A percentile compares a stretch with the other conserved stretches of the same genome.
Evolutionary conservation across 768 basidiomycete species (phyloP).

Genomic region (Cyclocybe cylindracea): DNA sequence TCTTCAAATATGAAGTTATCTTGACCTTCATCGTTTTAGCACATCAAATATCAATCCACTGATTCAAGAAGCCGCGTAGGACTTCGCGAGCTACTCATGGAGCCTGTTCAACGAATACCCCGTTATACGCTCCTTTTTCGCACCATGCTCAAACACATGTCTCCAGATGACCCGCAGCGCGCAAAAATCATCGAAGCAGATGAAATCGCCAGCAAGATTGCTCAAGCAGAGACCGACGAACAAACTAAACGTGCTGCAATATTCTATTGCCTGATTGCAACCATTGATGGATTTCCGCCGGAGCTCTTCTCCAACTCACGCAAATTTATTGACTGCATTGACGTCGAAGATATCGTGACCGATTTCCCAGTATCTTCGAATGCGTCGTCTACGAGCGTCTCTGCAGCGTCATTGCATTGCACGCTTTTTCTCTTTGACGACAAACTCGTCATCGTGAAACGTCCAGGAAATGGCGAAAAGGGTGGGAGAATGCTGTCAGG

Average conservation of each 20-base stretch:
- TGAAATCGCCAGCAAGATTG: slow-evolving; percentile 87
- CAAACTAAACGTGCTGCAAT: slow-evolving; percentile 87
- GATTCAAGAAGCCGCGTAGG: slow-evolving; percentile 82
- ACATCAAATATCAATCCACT: slow-evolving; percentile 81
- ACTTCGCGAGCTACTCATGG: slow-evolving; percentile 90
- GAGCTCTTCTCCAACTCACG: slow-evolving; percentile 87
- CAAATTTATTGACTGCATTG: slow-evolving; percentile 88
- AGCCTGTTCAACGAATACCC: slow-evolving; percentile 94
- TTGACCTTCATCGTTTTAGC: slow-evolving; percentile 41
- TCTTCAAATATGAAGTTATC: slow-evolving; percentile 7
- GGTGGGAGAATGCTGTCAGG: slow-evolving; percentile 72
- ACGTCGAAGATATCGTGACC: slow-evolving; percentile 79
- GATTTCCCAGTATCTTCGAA: slow-evolving; percentile 50
- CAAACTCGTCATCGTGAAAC: slow-evolving; percentile 88
- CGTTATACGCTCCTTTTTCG: slow-evolving; percentile 92
- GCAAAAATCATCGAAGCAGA: slow-evolving; percentile 81
- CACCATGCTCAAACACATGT: slow-evolving; percentile 91
- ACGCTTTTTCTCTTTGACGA: slow-evolving; percentile 94
- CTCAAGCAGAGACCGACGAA: slow-evolving; percentile 88
- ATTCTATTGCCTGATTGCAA: slow-evolving; percentile 81
- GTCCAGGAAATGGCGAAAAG: slow-evolving; percentile 76
- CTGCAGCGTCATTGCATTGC: slow-evolving; percentile 65
- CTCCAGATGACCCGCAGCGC: slow-evolving; percentile 73
- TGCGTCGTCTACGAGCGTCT: slow-evolving; percentile 40
- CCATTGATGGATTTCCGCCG: slow-evolving; percentile 90